Percentiles rank a stretch among this genome's conserved stretches.
phyloP scores from a whole-genome alignment of 176 grass and related monocot species.

The Stipa capillata region DNA sequence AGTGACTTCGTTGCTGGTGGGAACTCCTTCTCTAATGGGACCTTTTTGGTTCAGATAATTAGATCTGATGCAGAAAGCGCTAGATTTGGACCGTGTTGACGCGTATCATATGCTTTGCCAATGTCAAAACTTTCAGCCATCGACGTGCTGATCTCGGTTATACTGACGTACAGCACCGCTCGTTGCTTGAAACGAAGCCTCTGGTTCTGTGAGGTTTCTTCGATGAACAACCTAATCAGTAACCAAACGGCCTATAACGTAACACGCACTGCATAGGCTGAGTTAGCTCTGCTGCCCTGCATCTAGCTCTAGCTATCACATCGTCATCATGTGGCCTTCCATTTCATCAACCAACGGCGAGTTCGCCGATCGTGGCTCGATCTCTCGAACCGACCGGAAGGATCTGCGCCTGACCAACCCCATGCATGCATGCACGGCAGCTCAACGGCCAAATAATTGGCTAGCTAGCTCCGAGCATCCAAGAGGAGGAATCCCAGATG shows the following conservation, averaged over 20 bases:
- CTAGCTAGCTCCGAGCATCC: no score
- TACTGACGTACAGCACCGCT: no score
- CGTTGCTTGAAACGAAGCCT: no score
- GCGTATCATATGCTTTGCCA: no score
- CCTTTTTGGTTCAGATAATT: not conserved
- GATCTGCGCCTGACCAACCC: not conserved
- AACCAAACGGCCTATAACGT: not conserved
- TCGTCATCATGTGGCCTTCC: not conserved
- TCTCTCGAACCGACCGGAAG: not conserved
- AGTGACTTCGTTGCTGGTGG: not conserved
- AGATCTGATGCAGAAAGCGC: constrained; percentile 15
- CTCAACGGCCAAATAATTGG: constrained; percentile 6
- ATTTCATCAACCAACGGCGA: constrained; percentile 4
- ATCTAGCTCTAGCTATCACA: not conserved
- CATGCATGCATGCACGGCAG: not conserved
- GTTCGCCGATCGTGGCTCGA: not conserved
- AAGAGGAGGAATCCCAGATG: not conserved
- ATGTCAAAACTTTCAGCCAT: not conserved
- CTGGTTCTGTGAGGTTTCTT: not conserved
- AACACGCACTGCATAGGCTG: not conserved
- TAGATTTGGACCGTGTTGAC: not conserved
- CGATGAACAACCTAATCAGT: not conserved
- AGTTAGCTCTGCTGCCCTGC: no score
- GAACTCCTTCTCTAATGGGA: no score
- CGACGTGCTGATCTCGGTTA: no score